These are phyloP conservation scores for Tilletia walkeri DNA, from an alignment of 1,284 basidiomycete species.

Conservation along the genomic window DNA sequence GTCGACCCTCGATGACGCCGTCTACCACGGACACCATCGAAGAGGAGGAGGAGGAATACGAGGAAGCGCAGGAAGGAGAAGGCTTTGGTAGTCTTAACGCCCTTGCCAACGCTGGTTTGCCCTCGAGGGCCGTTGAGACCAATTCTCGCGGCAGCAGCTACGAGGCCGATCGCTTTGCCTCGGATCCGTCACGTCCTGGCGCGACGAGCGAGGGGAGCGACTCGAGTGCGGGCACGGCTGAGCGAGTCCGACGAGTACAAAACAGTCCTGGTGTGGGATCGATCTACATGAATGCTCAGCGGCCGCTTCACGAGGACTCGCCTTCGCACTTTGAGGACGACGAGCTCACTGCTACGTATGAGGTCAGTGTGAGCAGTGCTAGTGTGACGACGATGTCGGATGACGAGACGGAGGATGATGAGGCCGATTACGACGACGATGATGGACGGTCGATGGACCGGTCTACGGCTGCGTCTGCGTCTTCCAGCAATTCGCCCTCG, in stretches of 20 bases:
- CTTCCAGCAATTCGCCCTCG: conserved; percentile 7
- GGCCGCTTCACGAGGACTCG: background rate
- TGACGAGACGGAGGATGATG: background rate
- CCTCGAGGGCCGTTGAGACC: background rate
- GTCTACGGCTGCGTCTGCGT: background rate
- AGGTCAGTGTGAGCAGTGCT: background rate
- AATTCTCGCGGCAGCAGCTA: conserved; percentile 14
- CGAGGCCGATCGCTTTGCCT: background rate
- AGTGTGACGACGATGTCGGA: background rate
- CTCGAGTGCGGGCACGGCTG: conserved; percentile 17
- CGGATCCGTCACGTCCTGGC: background rate
- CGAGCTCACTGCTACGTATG: background rate
- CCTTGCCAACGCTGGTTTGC: background rate
- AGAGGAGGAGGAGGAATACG: conserved; percentile 10
- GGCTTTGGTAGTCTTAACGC: background rate
- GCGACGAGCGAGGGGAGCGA: background rate
- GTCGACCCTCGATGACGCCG: background rate
- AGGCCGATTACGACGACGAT: background rate
- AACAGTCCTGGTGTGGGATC: background rate
- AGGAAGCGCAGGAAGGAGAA: background rate
- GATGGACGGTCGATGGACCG: conserved; percentile 10
- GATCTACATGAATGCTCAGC: background rate
- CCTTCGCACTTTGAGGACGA: conserved; percentile 2
- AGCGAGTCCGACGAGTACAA: background rate
- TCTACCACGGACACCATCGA: background rate